Conservation (phyloP, 1,284 basidiomycete species). For the Cryptococcus deneoformans region DNA sequence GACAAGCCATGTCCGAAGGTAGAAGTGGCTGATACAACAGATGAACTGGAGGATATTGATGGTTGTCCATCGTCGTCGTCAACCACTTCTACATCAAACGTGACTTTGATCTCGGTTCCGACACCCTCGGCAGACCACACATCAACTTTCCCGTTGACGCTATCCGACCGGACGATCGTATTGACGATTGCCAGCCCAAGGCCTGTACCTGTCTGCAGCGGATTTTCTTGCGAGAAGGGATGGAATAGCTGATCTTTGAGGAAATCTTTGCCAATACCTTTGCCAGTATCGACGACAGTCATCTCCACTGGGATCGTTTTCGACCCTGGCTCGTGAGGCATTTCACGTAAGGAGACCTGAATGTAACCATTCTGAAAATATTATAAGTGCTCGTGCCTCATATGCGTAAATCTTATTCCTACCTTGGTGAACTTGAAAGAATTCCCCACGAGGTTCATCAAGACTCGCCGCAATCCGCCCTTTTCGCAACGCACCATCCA, state of each 20-base stretch:
- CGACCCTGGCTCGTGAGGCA: slow-evolving; percentile 58
- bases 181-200: slow-evolving; percentile 96
- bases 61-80: slow-evolving; percentile 33
- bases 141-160: slow-evolving; percentile 72
- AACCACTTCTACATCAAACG: slow-evolving; percentile 69
- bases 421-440: slow-evolving; percentile 88
- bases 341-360: slow-evolving; percentile 75
- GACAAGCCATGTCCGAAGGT: slow-evolving; percentile 52
- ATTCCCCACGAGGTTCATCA: slow-evolving; percentile 96
- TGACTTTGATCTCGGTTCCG: slow-evolving; percentile 91
- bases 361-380: slow-evolving; percentile 70
- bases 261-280: slow-evolving; percentile 86
- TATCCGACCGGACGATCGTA: slow-evolving; percentile 75
- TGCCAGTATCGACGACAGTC: slow-evolving; percentile 84
- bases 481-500: slow-evolving; percentile 90
- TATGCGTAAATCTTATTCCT: not conserved
- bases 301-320: slow-evolving; percentile 75
- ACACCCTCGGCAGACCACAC: slow-evolving; percentile 64
- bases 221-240: slow-evolving; percentile 79
- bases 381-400: not conserved
- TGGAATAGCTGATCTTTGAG: slow-evolving; percentile 94
- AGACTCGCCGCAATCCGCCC: slow-evolving; percentile 82
- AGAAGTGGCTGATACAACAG: slow-evolving; percentile 7
- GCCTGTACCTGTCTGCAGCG: slow-evolving; percentile 81
- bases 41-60: slow-evolving; percentile 13